Evolutionary conservation across 2,329 filamentous ascomycete species (phyloP).

Genomic region (Penicillium frequentans): DNA sequence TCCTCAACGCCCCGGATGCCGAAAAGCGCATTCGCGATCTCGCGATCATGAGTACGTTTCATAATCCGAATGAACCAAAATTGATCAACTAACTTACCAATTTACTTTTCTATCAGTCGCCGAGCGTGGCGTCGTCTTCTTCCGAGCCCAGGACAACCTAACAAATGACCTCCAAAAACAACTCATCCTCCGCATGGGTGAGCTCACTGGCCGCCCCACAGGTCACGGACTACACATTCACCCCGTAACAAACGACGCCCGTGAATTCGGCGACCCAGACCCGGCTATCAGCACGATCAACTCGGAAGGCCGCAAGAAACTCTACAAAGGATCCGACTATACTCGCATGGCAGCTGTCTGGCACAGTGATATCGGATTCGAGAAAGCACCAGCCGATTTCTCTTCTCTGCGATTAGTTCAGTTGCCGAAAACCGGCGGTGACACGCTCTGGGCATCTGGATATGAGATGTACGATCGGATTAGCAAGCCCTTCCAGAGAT

Average conservation of each 20-base stretch:
- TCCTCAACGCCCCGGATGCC: constrained; percentile 22
- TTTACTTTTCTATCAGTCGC: constrained; percentile 38
- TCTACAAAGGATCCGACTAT: constrained; percentile 32
- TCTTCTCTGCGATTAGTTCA: constrained; percentile 45
- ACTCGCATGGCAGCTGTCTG: constrained; percentile 39
- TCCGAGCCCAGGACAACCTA: constrained; percentile 49
- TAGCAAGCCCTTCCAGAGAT: constrained; percentile 35
- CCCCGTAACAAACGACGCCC: constrained; percentile 48
- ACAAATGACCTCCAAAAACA: constrained; percentile 52
- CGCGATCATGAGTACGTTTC: constrained; percentile 26
- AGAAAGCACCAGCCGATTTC: constrained; percentile 45
- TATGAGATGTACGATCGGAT: constrained; percentile 44
- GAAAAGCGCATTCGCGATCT: constrained; percentile 28
- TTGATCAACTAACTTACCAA: background rate
- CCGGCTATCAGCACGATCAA: constrained; percentile 49
- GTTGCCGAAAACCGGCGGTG: constrained; percentile 39
- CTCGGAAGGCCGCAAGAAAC: constrained; percentile 39
- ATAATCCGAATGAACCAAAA: background rate
- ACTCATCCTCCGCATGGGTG: constrained; percentile 48
- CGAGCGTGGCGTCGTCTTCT: constrained; percentile 53
- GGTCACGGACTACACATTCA: constrained; percentile 46
- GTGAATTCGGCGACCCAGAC: constrained; percentile 46
- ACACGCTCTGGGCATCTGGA: constrained; percentile 44
- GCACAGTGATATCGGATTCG: constrained; percentile 49
- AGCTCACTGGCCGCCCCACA: constrained; percentile 45